Evolutionary conservation across 768 basidiomycete genomes (phyloP).

Genomic region (Royoungia palumana): DNA sequence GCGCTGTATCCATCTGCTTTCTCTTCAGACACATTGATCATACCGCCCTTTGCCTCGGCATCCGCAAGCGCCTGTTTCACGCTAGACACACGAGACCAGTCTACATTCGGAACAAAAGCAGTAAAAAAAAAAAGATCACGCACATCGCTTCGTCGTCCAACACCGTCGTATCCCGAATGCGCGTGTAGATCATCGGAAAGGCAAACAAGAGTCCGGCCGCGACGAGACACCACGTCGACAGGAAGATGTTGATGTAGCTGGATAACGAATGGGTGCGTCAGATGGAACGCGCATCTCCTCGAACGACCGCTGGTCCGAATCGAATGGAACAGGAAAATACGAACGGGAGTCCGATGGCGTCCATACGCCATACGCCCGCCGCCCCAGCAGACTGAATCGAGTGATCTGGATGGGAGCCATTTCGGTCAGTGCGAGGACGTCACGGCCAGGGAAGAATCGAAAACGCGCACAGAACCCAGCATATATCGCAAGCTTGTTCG

Average conservation of each 20-base stretch:
- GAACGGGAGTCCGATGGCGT: constrained; percentile 61
- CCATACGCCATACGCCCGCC: constrained; percentile 67
- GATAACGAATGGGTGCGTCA: neutral
- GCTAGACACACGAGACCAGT: neutral
- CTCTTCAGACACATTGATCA: neutral
- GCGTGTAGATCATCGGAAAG: constrained; percentile 69
- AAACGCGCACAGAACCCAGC: constrained; percentile 74
- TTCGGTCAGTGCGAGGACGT: too few species aligned
- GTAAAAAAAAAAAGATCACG: constrained; percentile 16
- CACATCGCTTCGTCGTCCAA: constrained; percentile 54
- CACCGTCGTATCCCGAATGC: constrained; percentile 57
- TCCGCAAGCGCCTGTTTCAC: constrained; percentile 6
- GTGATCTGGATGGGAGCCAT: constrained; percentile 43
- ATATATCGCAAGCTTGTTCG: constrained; percentile 72
- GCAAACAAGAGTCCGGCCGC: constrained; percentile 59
- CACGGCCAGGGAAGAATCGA: constrained; percentile 32
- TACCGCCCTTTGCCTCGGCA: neutral
- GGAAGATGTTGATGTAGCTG: constrained; percentile 65
- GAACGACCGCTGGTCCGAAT: too few species aligned
- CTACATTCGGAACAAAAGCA: too few species aligned
- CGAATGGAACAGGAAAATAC: constrained; percentile 23
- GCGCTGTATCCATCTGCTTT: neutral
- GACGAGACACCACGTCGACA: constrained; percentile 69
- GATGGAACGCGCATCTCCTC: too few species aligned
- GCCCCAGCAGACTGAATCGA: constrained; percentile 74